Conservation (phyloP, 306 rosid genomes). For the Acacia confusa region DNA sequence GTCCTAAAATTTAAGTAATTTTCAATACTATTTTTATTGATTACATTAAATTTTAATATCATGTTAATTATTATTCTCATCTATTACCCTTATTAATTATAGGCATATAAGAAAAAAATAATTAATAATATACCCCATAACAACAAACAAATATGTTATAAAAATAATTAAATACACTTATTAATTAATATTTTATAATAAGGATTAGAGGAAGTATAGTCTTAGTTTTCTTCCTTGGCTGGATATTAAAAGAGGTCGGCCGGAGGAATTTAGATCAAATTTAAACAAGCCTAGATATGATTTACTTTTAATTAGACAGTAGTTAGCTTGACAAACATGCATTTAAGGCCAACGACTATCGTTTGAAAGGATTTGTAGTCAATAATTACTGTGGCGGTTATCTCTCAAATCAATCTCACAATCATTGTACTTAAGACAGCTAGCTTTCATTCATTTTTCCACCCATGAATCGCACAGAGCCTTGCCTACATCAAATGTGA, state of each 20-base stretch:
- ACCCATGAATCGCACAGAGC: neutral
- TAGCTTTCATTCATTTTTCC: neutral
- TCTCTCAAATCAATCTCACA: neutral
- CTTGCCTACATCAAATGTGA: neutral
- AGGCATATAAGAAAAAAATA: too few relatives aligned
- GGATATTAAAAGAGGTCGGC: neutral
- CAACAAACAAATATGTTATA: too few relatives aligned
- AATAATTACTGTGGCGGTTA: neutral
- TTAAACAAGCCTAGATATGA: neutral
- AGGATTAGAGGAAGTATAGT: neutral
- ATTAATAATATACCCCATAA: too few relatives aligned
- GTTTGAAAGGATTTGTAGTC: neutral
- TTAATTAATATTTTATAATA: too few relatives aligned
- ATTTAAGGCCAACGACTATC: neutral
- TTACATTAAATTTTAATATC: too few relatives aligned
- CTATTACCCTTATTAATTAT: too few relatives aligned
- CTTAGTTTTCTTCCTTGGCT: neutral
- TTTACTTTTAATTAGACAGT: neutral
- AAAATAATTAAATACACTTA: too few relatives aligned
- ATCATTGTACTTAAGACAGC: neutral
- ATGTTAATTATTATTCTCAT: too few relatives aligned
- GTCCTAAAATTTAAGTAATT: too few relatives aligned
- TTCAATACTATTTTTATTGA: too few relatives aligned
- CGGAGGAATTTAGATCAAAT: neutral
- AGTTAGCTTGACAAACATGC: neutral